Evolutionary conservation across 1,284 basidiomycete genomes (phyloP).

Genomic region (Porodaedalea pini): DNA sequence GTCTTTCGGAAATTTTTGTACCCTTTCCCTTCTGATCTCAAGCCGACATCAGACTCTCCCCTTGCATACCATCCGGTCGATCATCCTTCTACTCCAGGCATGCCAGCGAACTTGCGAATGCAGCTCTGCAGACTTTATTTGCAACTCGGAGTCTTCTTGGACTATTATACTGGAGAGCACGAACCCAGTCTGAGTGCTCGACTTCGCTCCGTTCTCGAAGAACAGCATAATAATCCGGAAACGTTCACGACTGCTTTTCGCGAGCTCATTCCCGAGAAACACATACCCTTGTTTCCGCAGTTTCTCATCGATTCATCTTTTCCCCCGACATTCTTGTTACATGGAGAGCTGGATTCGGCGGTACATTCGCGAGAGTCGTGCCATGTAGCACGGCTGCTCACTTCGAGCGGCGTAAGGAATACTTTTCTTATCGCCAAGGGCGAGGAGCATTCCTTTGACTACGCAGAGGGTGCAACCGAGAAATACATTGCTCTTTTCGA

Average conservation of each 20-base stretch:
- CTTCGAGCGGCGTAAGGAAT: conserved; percentile 36
- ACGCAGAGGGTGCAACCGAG: conserved; percentile 16
- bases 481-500: conserved; percentile 16
- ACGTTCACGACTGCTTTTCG: neutral
- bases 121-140: conserved; percentile 53
- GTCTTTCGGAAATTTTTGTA: conserved; percentile 31
- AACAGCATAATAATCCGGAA: conserved; percentile 2
- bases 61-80: conserved; percentile 46
- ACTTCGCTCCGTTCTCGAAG: conserved; percentile 33
- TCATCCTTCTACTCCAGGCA: conserved; percentile 46
- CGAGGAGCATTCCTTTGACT: conserved; percentile 51
- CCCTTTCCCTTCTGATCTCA: conserved; percentile 31
- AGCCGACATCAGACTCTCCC: conserved; percentile 40
- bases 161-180: conserved; percentile 59
- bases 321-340: conserved; percentile 53
- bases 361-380: conserved; percentile 48
- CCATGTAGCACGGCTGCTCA: conserved; percentile 38
- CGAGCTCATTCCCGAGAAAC: conserved; percentile 35
- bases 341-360: conserved; percentile 53
- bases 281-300: conserved; percentile 51
- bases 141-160: conserved; percentile 54
- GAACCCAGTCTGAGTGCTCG: conserved; percentile 47
- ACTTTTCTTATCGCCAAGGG: conserved; percentile 42
- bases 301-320: conserved; percentile 40
- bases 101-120: conserved; percentile 60